Base-by-base conservation (phyloP, 1,284 basidiomycete genomes). In the Ceratobasidium sp. region DNA sequence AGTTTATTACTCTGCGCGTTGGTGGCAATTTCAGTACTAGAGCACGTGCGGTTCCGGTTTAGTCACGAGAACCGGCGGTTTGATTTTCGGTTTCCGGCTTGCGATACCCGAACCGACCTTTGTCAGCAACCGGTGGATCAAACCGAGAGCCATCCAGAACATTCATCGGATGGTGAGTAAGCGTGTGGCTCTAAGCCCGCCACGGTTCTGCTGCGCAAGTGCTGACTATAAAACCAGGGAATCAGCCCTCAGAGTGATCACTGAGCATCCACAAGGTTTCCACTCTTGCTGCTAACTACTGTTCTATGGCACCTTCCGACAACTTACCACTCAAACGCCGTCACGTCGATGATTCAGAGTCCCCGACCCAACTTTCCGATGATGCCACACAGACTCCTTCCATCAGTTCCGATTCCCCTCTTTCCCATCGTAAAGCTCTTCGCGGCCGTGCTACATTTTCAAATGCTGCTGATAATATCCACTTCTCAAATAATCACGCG, bases 401-500 rank as follows among this genome's bases (percentile, higher is more conserved):
- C 33, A n/a, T 10, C n/a, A n/a, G 1, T 44, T 18, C n/a, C 1
- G 5, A 61, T 9, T 18, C 15, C 15, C 20, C 39, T 18, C 18
- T 42, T 53, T n/a, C 66, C 42, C 64, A 66, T 26, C 64, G 64
- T 1, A 3, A 12, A 46, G 10, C 18, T 7, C 64, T 70, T 33
- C 44, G 20, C 26, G 69, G 69, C 3, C 69, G 69, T 44, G 69
- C 69, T 28, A 58, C 55, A 0, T 5, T 71, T 0, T 18, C 51
- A n/a, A 71, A 69, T 60, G 69, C 69, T 5, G 69, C 69, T 60
- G 69, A 71, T 58, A 71, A 12, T 46, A 33, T 28, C 3, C 26
- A 72, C 20, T 72, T 72, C 20, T 61, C 56, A 7, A 72, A 72
- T 23, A 26, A 55, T 61, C 18, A n/a, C 12, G 3, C 55, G 12